Percentiles rank a stretch among this genome's conserved stretches.
Conservation (phyloP, 345 rosid species). For the Corchorus olitorius region DNA sequence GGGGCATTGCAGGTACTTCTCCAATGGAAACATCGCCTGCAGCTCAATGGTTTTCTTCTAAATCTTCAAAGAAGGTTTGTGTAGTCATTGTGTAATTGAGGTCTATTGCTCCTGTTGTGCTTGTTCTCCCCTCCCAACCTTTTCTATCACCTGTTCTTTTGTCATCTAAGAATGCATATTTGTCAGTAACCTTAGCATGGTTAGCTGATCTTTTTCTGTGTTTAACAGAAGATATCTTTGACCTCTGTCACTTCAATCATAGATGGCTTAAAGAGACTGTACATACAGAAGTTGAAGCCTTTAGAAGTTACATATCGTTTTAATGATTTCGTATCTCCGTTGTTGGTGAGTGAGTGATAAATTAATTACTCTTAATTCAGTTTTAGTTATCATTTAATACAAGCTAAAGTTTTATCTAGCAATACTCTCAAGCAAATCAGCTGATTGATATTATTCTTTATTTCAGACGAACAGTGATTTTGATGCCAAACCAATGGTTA, state of each 20-base stretch:
- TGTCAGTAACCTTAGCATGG: neutral
- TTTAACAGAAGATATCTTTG: conserved; percentile 62
- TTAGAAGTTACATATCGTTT: conserved; percentile 83
- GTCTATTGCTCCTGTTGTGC: neutral
- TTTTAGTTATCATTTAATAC: conserved; percentile 10
- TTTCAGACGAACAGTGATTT: conserved; percentile 87
- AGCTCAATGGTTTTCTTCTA: conserved; percentile 80
- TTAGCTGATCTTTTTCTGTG: neutral
- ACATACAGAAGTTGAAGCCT: conserved; percentile 89
- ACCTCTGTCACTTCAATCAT: conserved; percentile 88
- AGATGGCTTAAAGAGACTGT: conserved; percentile 90
- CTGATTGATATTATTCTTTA: conserved; percentile 20
- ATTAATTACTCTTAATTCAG: conserved; percentile 17
- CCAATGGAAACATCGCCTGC: conserved; percentile 50
- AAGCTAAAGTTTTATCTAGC: conserved; percentile 16
- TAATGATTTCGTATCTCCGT: conserved; percentile 92
- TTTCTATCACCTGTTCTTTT: neutral
- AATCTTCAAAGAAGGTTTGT: conserved; percentile 76
- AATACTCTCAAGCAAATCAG: conserved; percentile 17
- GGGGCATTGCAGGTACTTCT: conserved; percentile 52
- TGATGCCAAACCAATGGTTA: conserved; percentile 97
- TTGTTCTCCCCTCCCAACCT: neutral
- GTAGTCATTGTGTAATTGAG: neutral
- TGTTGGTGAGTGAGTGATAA: conserved; percentile 58
- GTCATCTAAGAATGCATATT: neutral